Evolutionary conservation across 83 land plant species (phyloP).

Genomic region (Thuja plicata): DNA sequence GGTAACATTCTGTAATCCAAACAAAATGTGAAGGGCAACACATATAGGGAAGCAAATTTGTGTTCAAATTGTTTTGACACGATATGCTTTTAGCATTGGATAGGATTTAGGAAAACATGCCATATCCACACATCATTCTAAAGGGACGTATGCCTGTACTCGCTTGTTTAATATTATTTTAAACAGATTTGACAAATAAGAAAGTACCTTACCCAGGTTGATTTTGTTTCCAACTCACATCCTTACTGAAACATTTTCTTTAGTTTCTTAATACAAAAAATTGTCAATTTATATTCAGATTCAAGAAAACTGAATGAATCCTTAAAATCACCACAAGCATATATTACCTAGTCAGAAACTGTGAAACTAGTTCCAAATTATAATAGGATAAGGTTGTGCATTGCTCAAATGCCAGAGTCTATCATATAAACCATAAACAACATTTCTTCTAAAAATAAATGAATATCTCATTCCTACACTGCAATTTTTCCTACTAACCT

Average conservation of each 20-base stretch:
- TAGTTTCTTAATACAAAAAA: neutral
- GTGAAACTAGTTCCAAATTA: neutral
- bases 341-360: neutral
- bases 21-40: neutral
- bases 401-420: neutral
- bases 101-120: neutral
- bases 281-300: neutral
- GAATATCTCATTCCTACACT: neutral
- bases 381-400: neutral
- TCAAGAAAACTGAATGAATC: neutral
- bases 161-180: too few relatives aligned
- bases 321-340: neutral
- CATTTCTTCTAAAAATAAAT: neutral
- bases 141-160: too few relatives aligned
- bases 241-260: neutral
- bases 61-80: neutral
- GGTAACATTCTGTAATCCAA: neutral
- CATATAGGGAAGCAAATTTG: neutral
- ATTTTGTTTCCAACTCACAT: neutral
- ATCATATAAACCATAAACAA: neutral
- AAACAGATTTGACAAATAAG: too few relatives aligned
- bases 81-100: neutral
- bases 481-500: slow-evolving; percentile 42
- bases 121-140: neutral
- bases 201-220: neutral